Base-by-base conservation (phyloP, 2,329 filamentous ascomycete genomes). In the Chaetomiaceae sp. region DNA sequence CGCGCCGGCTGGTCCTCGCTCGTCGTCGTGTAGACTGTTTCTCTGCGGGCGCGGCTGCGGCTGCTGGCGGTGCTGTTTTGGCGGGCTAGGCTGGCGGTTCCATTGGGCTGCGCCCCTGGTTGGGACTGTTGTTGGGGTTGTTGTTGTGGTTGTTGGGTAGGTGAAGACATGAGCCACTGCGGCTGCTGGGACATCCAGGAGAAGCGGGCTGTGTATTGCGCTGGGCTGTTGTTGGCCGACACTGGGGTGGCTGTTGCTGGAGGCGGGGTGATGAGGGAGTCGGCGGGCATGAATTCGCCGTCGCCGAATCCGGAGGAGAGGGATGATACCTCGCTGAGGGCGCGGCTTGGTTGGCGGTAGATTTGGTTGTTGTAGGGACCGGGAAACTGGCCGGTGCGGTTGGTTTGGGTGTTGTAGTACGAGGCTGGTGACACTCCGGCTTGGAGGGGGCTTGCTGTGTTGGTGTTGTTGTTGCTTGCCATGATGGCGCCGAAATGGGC, bases 231-330 rank as follows among this genome's bases (percentile, higher is more conserved):
- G 20, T 38, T 23, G 31, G 58, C 54, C 17, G 50, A 21, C 38
- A 48, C 34, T 48, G 47, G 48, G 23, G 57, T 50, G 35, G 56
- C 50, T 42, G 55, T 37, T 49, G 59, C 44, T 46, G 61, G 49
- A 50, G 66, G 57, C 23, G 65, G 66, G 5, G 47, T 44, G 38
- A 60, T 35, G 35, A 44, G 35, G 5, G 44, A 35, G 8, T 49
- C 37, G 5, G 71, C 70, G 21, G 77, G 64, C 27, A 79, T 72
- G 23, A 83, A 79, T 39, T 82, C 77, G 20, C 75, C 78, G 58
- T 85, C 81, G 16, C 81, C 81, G 55, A 84, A 84, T 6, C 81
- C 81, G 0, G 82, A 85, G 0, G 81, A 84, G 4, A 85, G 68
- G 0, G 81, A 84, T 0, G 81, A 83, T 27, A 82, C 59, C 42